Evolutionary conservation across 176 grass and related monocot species (phyloP).

Genomic region (Avena atlantica): DNA sequence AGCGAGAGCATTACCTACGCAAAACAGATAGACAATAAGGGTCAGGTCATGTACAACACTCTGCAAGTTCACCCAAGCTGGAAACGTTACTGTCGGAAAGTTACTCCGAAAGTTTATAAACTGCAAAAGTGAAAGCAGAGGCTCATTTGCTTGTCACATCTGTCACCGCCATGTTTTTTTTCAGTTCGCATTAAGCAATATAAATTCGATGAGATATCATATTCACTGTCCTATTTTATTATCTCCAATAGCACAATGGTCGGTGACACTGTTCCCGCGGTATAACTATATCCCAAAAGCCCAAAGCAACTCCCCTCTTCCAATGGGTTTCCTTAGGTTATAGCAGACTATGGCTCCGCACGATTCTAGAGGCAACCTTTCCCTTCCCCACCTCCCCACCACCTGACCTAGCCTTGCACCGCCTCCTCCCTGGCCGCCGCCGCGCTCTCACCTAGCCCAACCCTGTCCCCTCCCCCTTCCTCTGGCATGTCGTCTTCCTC

Average conservation of each 20-base stretch:
- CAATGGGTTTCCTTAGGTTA: no score
- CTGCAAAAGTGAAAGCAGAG: conserved; percentile 25
- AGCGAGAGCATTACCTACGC: conserved; percentile 82
- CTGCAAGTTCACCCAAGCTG: neutral
- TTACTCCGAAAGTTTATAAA: conserved; percentile 17
- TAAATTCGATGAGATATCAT: conserved; percentile 20
- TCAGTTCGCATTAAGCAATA: conserved; percentile 11
- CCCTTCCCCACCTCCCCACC: no score
- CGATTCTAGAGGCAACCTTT: no score
- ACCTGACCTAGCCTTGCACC: no score
- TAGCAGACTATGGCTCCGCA: no score
- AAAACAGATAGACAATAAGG: conserved; percentile 45
- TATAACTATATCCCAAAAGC: conserved; percentile 15
- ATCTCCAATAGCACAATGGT: conserved; percentile 5
- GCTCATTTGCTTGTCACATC: conserved; percentile 18
- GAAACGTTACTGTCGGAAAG: neutral
- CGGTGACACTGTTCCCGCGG: neutral
- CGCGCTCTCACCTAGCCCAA: no score
- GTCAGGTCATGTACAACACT: conserved; percentile 23
- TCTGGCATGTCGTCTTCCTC: no score
- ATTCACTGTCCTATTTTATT: conserved; percentile 30
- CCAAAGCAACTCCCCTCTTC: neutral
- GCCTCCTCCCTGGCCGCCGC: no score
- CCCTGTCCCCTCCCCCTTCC: no score
- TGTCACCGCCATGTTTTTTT: neutral